A percentile compares a stretch with the other conserved stretches of the same genome.
Evolutionary conservation across 2,329 filamentous ascomycete species (phyloP).

Genomic region (Thielaviopsis musarum): DNA sequence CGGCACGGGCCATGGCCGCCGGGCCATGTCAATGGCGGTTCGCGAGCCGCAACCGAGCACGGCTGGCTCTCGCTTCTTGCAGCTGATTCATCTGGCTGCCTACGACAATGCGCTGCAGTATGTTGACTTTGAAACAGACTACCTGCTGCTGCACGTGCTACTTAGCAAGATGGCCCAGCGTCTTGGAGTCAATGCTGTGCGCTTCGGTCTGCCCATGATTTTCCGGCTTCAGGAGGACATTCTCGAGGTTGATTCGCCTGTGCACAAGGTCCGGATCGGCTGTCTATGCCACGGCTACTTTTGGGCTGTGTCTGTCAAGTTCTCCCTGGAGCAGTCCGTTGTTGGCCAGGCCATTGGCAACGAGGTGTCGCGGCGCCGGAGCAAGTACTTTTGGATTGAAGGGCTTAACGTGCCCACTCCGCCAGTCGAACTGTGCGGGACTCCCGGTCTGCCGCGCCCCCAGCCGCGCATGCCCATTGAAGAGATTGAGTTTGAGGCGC

Average conservation of each 20-base stretch:
- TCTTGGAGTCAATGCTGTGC: slow-evolving; percentile 66
- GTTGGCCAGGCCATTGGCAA: slow-evolving; percentile 55
- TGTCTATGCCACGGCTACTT: slow-evolving; percentile 83
- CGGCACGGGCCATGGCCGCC: slow-evolving; percentile 28
- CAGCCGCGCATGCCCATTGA: slow-evolving; percentile 31
- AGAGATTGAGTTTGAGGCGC: slow-evolving; percentile 42
- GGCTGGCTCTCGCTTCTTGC: slow-evolving; percentile 52
- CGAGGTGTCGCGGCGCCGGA: slow-evolving; percentile 60
- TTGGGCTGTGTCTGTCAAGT: slow-evolving; percentile 60
- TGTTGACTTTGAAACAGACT: slow-evolving; percentile 54
- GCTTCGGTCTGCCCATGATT: slow-evolving; percentile 74
- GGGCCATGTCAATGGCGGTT: slow-evolving; percentile 53
- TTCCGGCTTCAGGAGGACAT: slow-evolving; percentile 78
- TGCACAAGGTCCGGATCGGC: slow-evolving; percentile 62
- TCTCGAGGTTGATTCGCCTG: slow-evolving; percentile 43
- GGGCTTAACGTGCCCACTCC: slow-evolving; percentile 55
- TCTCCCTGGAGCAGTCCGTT: slow-evolving; percentile 54
- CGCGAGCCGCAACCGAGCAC: slow-evolving; percentile 15
- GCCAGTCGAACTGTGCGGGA: slow-evolving; percentile 42
- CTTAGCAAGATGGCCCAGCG: slow-evolving; percentile 56
- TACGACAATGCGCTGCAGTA: slow-evolving; percentile 74
- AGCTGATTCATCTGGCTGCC: slow-evolving; percentile 69
- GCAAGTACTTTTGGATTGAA: slow-evolving; percentile 63
- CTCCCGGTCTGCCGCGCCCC: slow-evolving; percentile 28
- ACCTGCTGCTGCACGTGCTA: slow-evolving; percentile 61